These are phyloP conservation scores for Juglanconis juglandina DNA, from an alignment of 2,329 filamentous ascomycete genomes.

Conservation along the genomic window DNA sequence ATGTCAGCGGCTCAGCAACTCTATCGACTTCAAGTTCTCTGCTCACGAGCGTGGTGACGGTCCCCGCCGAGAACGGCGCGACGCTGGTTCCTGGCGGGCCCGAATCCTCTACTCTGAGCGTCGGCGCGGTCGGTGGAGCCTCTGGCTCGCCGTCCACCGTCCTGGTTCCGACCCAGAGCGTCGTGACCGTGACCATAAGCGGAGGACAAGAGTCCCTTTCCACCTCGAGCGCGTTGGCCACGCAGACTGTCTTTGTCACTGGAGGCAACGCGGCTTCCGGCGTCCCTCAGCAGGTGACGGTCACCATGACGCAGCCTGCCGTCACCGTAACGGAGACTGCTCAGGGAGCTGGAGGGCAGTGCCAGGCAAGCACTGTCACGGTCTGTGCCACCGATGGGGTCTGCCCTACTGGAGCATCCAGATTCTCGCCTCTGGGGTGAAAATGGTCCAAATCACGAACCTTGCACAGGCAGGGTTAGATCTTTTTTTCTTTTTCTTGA, in stretches of 20 bases:
- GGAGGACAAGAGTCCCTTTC: background rate
- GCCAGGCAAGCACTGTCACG: slow-evolving; percentile 3
- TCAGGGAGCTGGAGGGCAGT: background rate
- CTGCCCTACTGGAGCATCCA: slow-evolving; percentile 8
- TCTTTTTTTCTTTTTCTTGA: too few relatives aligned
- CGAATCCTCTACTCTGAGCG: background rate
- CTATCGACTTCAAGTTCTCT: background rate
- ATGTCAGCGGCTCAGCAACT: background rate
- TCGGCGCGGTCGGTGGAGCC: background rate
- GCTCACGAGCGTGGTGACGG: slow-evolving; percentile 1
- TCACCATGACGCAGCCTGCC: background rate
- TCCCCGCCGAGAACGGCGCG: background rate
- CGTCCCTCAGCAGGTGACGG: background rate
- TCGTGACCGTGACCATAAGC: slow-evolving; percentile 4
- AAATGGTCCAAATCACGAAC: too few relatives aligned
- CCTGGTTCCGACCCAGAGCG: slow-evolving; percentile 4
- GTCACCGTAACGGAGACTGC: background rate
- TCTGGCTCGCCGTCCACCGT: background rate
- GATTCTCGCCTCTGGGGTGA: slow-evolving; percentile 12
- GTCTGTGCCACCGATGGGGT: slow-evolving; percentile 5
- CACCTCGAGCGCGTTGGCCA: background rate
- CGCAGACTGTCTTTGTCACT: slow-evolving; percentile 1
- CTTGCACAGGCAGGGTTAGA: too few relatives aligned
- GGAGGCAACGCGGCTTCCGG: background rate
- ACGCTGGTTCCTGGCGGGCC: background rate